Base-by-base conservation (phyloP, 1,284 basidiomycete genomes). In the Cutaneotrichosporon dermatis region DNA sequence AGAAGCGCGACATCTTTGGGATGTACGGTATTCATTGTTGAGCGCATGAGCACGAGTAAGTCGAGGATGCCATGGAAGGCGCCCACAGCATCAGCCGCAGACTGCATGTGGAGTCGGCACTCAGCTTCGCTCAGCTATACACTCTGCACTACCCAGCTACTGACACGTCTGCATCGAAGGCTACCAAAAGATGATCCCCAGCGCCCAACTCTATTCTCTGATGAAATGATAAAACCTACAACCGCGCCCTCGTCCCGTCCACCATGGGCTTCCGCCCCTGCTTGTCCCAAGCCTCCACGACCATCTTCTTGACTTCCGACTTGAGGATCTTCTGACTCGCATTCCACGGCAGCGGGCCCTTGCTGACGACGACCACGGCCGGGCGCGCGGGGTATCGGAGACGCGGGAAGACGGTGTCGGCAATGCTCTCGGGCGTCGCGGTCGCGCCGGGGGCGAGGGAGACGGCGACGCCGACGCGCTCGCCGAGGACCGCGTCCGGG, bases 381-480 rank as follows among this genome's bases (percentile, higher is more conserved):
- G 63, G 63, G 2, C 60, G 57, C 3, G 63, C 60, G 2, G 63
- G 57, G 16, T 61, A 54, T 3, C 63, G 51, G 6, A 65, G 65
- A 42, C 54, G 51, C 25, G 45, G 36, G 12, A 37, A 25, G 33
- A 51, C 62, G 8, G 55, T 45, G 6, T 51, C 51, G 11, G 46
- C 53, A 15, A 63, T 51, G 13, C 48, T 49, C 41, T 55, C 57
- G 11, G 51, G 50, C 10, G 58, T 60, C 2, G 62, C 59, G 2
- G 40, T 56, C 8, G 57, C 58, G 1, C 54, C 63, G 40, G 46
- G 59, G 5, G 34, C 69, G 58, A 76, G 66, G 6, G 63, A 60
- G 4, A 76, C 69, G 16, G 70, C 63, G 0, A 66, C 71, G 4
- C 73, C 74, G 15, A 76, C 73, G 6, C 69, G 61, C 60, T 76